phyloP scores from a whole-genome alignment of 768 basidiomycete species.

The Hericium coralloides region DNA sequence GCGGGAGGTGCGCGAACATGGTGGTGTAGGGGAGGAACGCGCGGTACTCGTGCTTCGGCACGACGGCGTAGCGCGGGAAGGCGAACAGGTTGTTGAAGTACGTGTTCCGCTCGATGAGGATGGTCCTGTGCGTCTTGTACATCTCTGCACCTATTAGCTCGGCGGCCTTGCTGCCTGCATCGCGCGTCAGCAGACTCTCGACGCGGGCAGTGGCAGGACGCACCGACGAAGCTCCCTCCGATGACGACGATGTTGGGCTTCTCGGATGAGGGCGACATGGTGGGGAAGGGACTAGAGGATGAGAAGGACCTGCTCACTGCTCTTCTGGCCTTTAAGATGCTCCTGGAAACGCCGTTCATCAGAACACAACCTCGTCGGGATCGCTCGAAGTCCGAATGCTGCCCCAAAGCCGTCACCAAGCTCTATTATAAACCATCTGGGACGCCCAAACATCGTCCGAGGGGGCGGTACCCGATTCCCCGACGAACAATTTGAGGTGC shows the following conservation, averaged over 20 bases:
- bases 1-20: slow-evolving; percentile 16
- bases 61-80: slow-evolving; percentile 24
- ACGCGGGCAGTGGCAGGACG: neutral
- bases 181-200: neutral
- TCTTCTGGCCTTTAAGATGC: too few relatives aligned
- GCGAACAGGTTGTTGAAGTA: slow-evolving; percentile 28
- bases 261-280: neutral
- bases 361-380: too few relatives aligned
- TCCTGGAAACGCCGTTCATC: too few relatives aligned
- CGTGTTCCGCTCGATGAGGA: slow-evolving; percentile 27
- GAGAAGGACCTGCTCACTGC: neutral
- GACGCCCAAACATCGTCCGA: too few relatives aligned
- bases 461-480: too few relatives aligned
- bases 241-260: slow-evolving; percentile 26
- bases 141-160: slow-evolving; percentile 17
- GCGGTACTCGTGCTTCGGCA: slow-evolving; percentile 19
- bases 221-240: slow-evolving; percentile 28
- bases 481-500: too few relatives aligned
- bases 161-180: slow-evolving; percentile 15
- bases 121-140: slow-evolving; percentile 18
- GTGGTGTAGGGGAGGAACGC: slow-evolving; percentile 26
- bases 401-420: too few relatives aligned
- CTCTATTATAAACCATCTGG: too few relatives aligned
- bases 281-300: neutral
- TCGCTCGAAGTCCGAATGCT: too few relatives aligned